Evolutionary conservation across 768 basidiomycete species (phyloP), one percentile per base, ranked within the genome.

Genomic region (Daedaleopsis sinensis): DNA sequence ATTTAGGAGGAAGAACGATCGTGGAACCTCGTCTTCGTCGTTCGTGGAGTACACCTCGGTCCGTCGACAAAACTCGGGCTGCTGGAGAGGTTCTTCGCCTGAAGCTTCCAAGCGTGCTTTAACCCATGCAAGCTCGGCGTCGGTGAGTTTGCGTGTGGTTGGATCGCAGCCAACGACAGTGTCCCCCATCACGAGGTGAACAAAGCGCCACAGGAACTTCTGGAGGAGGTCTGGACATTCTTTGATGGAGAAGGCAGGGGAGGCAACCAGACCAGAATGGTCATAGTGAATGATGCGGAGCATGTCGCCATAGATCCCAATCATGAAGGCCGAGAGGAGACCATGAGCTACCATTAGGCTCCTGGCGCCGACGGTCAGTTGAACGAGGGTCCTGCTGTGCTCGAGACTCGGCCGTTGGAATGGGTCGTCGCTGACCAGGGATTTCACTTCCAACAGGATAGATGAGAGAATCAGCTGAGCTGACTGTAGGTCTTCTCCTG

Each of bases 191-290:
- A 36, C 6, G 3, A 58, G 51, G 21, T 67, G 57, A 9, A 43
- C 23, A 21, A 64, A 62, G 15, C 52, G 53, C 66, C 66, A 67
- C 9, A 64, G 21, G 54, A 62, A 67, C 27, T 37, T 46, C 21
- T 48, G 49, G 4, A 67, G 39, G 4, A 59, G 8, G 11, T 13
- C 8, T 54, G 11, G 50, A 13, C 18, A 49, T 15, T 54, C n/a
- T 18, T 38, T 18, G 16, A 51, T 19, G 24, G 50, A 15, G 36
- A 65, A 52, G 11, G 55, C 37, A 0, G 35, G 42, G 11, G 65
- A 62, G 4, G 47, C 61, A 18, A 66, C 21, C 11, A 53, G 48
- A 7, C 52, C 54, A 8, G 65, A 44, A 39, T 53, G 65, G 47
- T 66, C 65, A 47, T 57, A 62, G 44, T 58, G 65, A 12, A 37